These are phyloP conservation scores for Hypoxylon rickii DNA, from an alignment of 495 filamentous ascomycete genomes.

Conservation along the genomic window DNA sequence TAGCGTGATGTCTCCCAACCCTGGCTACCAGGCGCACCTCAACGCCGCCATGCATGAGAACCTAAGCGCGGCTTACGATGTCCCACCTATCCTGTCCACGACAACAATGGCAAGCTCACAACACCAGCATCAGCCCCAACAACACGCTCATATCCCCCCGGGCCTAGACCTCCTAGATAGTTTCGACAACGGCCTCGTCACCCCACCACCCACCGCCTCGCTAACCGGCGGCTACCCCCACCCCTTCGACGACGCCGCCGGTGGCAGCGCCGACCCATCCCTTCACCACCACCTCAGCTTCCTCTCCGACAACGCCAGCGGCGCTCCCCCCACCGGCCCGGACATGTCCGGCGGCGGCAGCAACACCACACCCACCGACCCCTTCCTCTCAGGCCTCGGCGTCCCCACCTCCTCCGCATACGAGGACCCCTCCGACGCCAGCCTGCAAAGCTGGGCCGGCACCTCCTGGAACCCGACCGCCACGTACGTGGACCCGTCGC, in stretches of 20 bases:
- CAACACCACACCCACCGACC: no score
- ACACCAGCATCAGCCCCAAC: slow-evolving; percentile 17
- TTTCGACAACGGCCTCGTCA: slow-evolving; percentile 43
- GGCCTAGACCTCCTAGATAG: slow-evolving; percentile 38
- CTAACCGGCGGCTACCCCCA: slow-evolving; percentile 39
- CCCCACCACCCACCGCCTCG: slow-evolving; percentile 43
- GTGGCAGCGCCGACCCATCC: slow-evolving; percentile 7
- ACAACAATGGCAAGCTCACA: slow-evolving; percentile 22
- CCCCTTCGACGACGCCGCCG: slow-evolving; percentile 27
- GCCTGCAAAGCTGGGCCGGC: not conserved
- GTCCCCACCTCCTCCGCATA: slow-evolving; percentile 23
- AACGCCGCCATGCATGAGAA: slow-evolving; percentile 51
- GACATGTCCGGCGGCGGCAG: no score
- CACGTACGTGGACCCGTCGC: not conserved
- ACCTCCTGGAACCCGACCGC: not conserved
- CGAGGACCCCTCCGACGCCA: slow-evolving; percentile 5
- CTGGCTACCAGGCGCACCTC: slow-evolving; percentile 47
- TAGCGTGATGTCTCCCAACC: slow-evolving; percentile 50
- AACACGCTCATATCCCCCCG: slow-evolving; percentile 24
- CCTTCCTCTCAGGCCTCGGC: slow-evolving; percentile 35
- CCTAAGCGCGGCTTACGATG: slow-evolving; percentile 46
- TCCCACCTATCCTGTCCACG: not conserved
- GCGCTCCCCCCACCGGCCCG: not conserved
- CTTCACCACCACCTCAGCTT: slow-evolving; percentile 37
- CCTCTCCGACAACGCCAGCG: slow-evolving; percentile 33